Conservation (phyloP, 257 asterid genomes). For the Primulina huaijiensis region DNA sequence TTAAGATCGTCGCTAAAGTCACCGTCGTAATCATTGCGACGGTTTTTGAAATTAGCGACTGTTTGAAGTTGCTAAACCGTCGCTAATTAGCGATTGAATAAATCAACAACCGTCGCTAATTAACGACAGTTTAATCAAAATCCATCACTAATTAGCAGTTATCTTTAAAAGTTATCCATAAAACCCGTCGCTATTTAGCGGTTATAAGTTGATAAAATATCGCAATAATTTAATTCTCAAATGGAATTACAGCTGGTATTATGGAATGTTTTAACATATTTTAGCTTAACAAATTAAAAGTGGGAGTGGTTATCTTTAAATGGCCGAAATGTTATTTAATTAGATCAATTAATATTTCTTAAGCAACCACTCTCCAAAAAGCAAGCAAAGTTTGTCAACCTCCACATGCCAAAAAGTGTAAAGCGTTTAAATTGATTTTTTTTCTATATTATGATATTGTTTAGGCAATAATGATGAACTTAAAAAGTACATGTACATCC, state of each 20-base stretch:
- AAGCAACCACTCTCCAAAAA: not conserved
- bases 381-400: not conserved
- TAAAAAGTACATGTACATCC: not conserved
- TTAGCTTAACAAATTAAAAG: not conserved
- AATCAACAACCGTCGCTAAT: too few relatives aligned
- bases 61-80: too few relatives aligned
- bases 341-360: not conserved
- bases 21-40: too few relatives aligned
- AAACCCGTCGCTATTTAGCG: too few relatives aligned
- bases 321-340: not conserved
- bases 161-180: too few relatives aligned
- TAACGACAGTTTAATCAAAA: too few relatives aligned
- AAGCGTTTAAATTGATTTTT: not conserved
- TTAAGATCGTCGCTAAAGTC: too few relatives aligned
- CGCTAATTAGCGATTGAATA: too few relatives aligned
- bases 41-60: too few relatives aligned
- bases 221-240: too few relatives aligned
- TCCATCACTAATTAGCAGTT: too few relatives aligned
- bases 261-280: not conserved
- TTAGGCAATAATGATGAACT: not conserved
- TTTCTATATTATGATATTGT: not conserved
- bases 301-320: not conserved
- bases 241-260: not conserved
- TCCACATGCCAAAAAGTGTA: not conserved
- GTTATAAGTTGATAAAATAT: too few relatives aligned